Conservation (phyloP, 768 basidiomycete species). For the Daedalea quercina region DNA sequence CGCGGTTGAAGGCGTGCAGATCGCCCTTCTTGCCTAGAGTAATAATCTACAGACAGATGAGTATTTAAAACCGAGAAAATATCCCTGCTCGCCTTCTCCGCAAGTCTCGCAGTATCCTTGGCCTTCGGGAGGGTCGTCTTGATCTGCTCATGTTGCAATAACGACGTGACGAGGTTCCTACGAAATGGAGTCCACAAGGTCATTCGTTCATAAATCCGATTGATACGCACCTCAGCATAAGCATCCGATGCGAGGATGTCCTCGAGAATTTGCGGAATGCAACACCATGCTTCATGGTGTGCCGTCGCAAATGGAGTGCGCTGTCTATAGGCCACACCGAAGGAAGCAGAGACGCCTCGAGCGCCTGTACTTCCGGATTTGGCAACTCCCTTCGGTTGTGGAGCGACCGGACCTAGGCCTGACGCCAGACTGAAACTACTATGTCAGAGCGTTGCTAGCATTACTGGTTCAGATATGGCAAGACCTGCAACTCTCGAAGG, state of each 20-base stretch:
- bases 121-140: constrained; percentile 95
- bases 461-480: no score
- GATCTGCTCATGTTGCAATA: constrained; percentile 93
- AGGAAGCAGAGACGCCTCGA: background rate
- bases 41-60: constrained; percentile 55
- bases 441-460: no score
- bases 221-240: constrained; percentile 76
- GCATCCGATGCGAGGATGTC: constrained; percentile 84
- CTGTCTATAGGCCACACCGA: background rate
- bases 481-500: no score
- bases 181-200: background rate
- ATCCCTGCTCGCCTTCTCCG: constrained; percentile 67
- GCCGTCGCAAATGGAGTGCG: background rate
- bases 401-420: no score
- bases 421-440: no score
- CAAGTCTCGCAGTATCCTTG: constrained; percentile 82
- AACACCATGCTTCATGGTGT: constrained; percentile 86
- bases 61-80: no score
- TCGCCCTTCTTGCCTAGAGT: constrained; percentile 86
- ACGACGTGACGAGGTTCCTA: constrained; percentile 81
- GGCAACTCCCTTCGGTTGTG: no score
- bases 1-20: constrained; percentile 60
- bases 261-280: constrained; percentile 90
- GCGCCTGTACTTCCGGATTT: no score
- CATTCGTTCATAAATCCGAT: constrained; percentile 3